Evolutionary conservation across 2,329 filamentous ascomycete species (phyloP).

Genomic region (Aspergillus transmontanensis): DNA sequence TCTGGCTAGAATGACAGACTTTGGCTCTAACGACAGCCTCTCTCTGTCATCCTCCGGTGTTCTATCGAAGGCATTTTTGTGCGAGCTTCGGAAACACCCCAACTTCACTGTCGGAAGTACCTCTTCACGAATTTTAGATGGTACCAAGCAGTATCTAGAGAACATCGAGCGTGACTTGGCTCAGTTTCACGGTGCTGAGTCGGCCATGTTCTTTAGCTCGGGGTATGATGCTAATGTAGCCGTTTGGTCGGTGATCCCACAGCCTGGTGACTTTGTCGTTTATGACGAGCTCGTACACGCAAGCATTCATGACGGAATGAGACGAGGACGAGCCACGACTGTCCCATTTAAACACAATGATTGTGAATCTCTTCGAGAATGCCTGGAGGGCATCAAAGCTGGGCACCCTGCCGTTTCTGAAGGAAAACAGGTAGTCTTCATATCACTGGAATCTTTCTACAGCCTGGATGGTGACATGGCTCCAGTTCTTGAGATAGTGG

Average conservation of each 20-base stretch:
- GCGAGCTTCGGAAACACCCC: slow-evolving; percentile 16
- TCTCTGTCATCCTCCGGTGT: slow-evolving; percentile 15
- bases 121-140: slow-evolving; percentile 14
- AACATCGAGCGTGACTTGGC: slow-evolving; percentile 54
- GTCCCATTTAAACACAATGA: slow-evolving; percentile 26
- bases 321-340: slow-evolving; percentile 52
- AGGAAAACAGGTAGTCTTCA: slow-evolving; percentile 34
- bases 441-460: slow-evolving; percentile 49
- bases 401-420: slow-evolving; percentile 5
- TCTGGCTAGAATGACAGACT: slow-evolving; percentile 13
- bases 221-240: slow-evolving; percentile 62
- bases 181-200: slow-evolving; percentile 53
- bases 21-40: slow-evolving; percentile 21
- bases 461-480: slow-evolving; percentile 53
- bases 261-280: slow-evolving; percentile 57
- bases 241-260: slow-evolving; percentile 55
- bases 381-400: slow-evolving; percentile 4
- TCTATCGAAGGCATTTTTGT: slow-evolving; percentile 12
- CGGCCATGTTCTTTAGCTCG: slow-evolving; percentile 57
- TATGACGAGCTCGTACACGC: slow-evolving; percentile 71
- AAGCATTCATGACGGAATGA: slow-evolving; percentile 71
- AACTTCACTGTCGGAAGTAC: slow-evolving; percentile 16
- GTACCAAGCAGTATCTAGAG: slow-evolving; percentile 14
- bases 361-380: slow-evolving; percentile 1
- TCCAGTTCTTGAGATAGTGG: slow-evolving; percentile 17